Percentiles rank a stretch among this genome's conserved stretches.
These are phyloP conservation scores for Rhizopogon salebrosus DNA, from an alignment of 768 basidiomycete genomes.

Conservation along the genomic window DNA sequence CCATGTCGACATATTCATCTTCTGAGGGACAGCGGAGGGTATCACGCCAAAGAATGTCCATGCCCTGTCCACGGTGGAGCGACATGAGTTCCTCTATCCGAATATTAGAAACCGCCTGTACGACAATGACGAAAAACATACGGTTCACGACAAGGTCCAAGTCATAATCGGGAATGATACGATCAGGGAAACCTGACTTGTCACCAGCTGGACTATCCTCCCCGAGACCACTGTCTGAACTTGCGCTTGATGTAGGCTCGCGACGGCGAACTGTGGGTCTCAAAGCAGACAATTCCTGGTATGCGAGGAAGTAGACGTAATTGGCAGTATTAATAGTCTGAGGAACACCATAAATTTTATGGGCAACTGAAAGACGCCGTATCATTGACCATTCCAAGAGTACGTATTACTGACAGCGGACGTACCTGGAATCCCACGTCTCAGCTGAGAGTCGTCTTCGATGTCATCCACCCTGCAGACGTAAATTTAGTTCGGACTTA, in stretches of 20 bases:
- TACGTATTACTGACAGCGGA: background rate
- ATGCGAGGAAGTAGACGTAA: slow-evolving; percentile 94
- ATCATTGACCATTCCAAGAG: background rate
- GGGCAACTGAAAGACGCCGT: slow-evolving; percentile 54
- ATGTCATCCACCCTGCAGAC: slow-evolving; percentile 84
- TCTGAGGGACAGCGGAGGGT: slow-evolving; percentile 87
- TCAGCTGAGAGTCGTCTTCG: slow-evolving; percentile 85
- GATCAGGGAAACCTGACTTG: slow-evolving; percentile 11
- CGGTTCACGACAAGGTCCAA: slow-evolving; percentile 75
- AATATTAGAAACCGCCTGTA: background rate
- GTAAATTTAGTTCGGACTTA: background rate
- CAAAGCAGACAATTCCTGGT: slow-evolving; percentile 53
- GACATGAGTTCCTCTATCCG: slow-evolving; percentile 62
- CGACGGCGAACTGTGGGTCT: background rate
- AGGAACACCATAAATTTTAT: slow-evolving; percentile 94
- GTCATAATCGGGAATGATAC: slow-evolving; percentile 32
- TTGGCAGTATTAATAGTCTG: slow-evolving; percentile 97
- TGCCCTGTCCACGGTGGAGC: slow-evolving; percentile 89
- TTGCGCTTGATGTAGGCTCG: background rate
- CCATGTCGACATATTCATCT: slow-evolving; percentile 93
- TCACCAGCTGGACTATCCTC: background rate
- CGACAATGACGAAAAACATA: slow-evolving; percentile 21
- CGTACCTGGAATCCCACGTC: slow-evolving; percentile 79
- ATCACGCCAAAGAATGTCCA: slow-evolving; percentile 92
- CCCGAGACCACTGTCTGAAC: slow-evolving; percentile 3